Percentiles rank a stretch among this genome's conserved stretches.
phyloP scores from a whole-genome alignment of 2,329 filamentous ascomycete genomes.

The Aspergillus transmontanensis region DNA sequence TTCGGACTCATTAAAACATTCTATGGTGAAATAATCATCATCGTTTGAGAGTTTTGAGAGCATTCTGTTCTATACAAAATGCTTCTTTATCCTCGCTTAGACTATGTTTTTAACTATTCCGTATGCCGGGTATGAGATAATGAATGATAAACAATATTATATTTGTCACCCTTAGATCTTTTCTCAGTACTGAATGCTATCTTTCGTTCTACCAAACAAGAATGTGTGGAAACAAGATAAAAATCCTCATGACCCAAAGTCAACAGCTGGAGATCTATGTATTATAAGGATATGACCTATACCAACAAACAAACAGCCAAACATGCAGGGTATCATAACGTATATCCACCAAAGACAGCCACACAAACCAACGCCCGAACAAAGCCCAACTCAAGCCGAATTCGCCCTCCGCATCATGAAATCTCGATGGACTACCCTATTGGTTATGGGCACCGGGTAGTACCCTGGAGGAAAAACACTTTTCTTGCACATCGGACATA shows the following conservation, averaged over 20 bases:
- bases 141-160: not conserved
- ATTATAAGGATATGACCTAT: constrained; percentile 6
- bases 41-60: not conserved
- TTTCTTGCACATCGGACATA: constrained; percentile 90
- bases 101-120: not conserved
- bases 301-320: not conserved
- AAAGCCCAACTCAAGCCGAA: not conserved
- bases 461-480: constrained; percentile 72
- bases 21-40: not conserved
- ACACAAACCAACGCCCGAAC: not conserved
- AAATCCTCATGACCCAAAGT: not conserved
- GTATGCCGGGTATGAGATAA: not conserved
- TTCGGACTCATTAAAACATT: not conserved
- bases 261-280: constrained; percentile 49
- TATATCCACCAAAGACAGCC: not conserved
- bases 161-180: not conserved
- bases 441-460: constrained; percentile 70
- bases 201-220: not conserved
- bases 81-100: not conserved
- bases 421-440: constrained; percentile 83
- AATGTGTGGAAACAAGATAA: not conserved
- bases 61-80: not conserved
- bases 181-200: not conserved
- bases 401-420: constrained; percentile 50
- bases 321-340: constrained; percentile 6